Evolutionary conservation across 805 yeast species (phyloP), one percentile per base, ranked within the genome.

Genomic region (Lachancea meyersii): DNA sequence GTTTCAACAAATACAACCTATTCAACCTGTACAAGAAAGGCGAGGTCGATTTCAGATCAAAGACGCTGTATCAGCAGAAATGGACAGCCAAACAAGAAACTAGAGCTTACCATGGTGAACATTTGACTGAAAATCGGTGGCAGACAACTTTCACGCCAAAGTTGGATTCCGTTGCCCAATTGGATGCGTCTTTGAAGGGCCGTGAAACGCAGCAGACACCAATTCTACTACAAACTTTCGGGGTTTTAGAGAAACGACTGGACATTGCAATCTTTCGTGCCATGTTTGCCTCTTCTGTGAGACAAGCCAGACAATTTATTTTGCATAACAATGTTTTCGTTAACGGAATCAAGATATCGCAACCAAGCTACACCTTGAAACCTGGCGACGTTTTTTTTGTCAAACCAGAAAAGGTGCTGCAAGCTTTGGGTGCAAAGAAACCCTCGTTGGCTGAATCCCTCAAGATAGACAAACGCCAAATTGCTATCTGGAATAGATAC

Each of bases 91-190:
- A 93, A 64, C 82, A 79, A 60, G 96, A 89, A 60, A 82, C 97
- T 6, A 78, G 98, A 67, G 82, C 91, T 1, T 91, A 91, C 63
- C 98, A 91, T 62, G 98, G 98, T 54, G 97, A 93, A 58, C 86
- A 83, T 61, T 63, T 91, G 43, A 84, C 91, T 1, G 98, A 93
- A 62, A 69, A 77, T 16, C 78, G 89, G 59, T 85, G 88, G 82
- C 82, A 83, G 58, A 67, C 78, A 7, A 63, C 75, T 38, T 89
- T 91, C 67, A 69, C 79, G 41, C 70, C 73, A 36, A 79, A 81
- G 46, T 70, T 88, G 52, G 80, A 83, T 46, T 85, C 94, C 22
- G 96, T 87, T 31, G 93, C 95, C 7, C 95, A 87, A 57, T 73
- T 87, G 59, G 95, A 86, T 64, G 85, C 91, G 7, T 80, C 89